Evolutionary conservation across 1,284 basidiomycete genomes (phyloP), one percentile per base, ranked within the genome.

Genomic region (Ceratobasidium sp.): DNA sequence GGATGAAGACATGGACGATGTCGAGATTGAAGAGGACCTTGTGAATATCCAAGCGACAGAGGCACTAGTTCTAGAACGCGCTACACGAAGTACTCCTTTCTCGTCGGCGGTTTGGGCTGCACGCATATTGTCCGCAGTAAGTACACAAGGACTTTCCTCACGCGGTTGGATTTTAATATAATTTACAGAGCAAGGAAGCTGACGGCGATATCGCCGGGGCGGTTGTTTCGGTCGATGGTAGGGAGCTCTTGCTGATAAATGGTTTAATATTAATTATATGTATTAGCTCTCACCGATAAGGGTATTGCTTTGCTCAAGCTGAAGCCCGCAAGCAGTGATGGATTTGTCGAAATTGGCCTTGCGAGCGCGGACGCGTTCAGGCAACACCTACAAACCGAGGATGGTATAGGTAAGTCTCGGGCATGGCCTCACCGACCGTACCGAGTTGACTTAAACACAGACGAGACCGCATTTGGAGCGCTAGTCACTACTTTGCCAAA

Each of bases 401-500:
- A 53, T 41, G 60, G 61, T 45, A 57, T 50, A 36, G 62, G 32
- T 60, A 23, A 46, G 26, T 28, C 6, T 50, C 34, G 39, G n/a
- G 39, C 57, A 6, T 14, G 23, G 16, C 0, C 18, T 1, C 18
- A 21, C 9, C 3, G 16, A 18, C 18, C 3, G 9, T 43, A 10
- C 58, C 21, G 18, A 28, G 52, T 62, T 52, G n/a, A 46, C 57
- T 36, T n/a, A 41, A 28, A 23, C 53, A 8, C 73, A 85, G 85
- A 83, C 71, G 86, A 85, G 52, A 82, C 87, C 48, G 78, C 79
- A 9, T 82, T 89, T 57, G 80, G 84, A 10, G 84, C 81, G 0
- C 76, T 91, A 50, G 81, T 90, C 53, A 83, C 82, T 26, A 81
- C 86, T 4, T 76, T 92, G 8, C 87, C 89, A 77, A 85, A 84